These are phyloP conservation scores for Mucor velutinosus DNA, from an alignment of 371 early-diverging fungal genomes.

Conservation along the genomic window DNA sequence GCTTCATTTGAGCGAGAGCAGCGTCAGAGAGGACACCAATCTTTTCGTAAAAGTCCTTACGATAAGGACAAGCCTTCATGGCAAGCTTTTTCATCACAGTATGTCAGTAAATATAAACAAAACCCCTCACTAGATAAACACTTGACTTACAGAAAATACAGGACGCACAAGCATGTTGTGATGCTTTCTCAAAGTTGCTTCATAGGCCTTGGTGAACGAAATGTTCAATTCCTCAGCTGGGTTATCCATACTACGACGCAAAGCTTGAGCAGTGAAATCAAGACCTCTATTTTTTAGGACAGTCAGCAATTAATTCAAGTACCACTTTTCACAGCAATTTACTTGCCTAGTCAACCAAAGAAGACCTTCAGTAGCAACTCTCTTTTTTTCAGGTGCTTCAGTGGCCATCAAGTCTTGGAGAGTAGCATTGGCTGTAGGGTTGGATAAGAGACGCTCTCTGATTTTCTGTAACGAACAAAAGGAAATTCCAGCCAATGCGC, in stretches of 20 bases:
- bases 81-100: slow-evolving; percentile 63
- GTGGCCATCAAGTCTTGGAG: slow-evolving; percentile 77
- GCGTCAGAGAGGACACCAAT: slow-evolving; percentile 67
- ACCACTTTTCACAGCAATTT: background rate
- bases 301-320: background rate
- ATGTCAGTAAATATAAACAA: background rate
- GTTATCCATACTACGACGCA: slow-evolving; percentile 72
- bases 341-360: slow-evolving; percentile 90
- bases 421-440: slow-evolving; percentile 72
- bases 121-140: background rate
- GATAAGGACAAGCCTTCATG: slow-evolving; percentile 93
- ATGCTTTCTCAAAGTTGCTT: slow-evolving; percentile 72
- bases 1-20: slow-evolving; percentile 60
- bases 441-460: slow-evolving; percentile 67
- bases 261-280: slow-evolving; percentile 84
- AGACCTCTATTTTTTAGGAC: slow-evolving; percentile 63
- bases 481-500: background rate
- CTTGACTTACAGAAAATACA: slow-evolving; percentile 74
- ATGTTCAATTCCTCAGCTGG: slow-evolving; percentile 78
- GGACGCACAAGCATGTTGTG: slow-evolving; percentile 85
- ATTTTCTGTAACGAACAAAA: slow-evolving; percentile 69
- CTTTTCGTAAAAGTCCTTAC: slow-evolving; percentile 87
- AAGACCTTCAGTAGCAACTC: slow-evolving; percentile 87
- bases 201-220: slow-evolving; percentile 88
- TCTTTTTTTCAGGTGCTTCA: slow-evolving; percentile 78